These are phyloP conservation scores for Aethionema arabicum DNA, from an alignment of 345 rosid genomes.

Conservation along the genomic window DNA sequence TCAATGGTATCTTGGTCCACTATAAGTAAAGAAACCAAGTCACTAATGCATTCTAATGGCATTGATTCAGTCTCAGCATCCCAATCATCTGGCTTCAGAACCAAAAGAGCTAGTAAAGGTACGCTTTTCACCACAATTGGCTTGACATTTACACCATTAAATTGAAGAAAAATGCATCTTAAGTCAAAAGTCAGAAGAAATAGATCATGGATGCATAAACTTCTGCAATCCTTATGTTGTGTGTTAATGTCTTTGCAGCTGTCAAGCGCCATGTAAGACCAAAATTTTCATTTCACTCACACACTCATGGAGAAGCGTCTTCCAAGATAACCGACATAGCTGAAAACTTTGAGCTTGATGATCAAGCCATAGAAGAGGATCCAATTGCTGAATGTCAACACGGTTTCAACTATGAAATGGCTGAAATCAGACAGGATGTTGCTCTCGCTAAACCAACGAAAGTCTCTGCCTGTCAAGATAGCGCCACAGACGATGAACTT, in stretches of 20 bases:
- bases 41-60: constrained; percentile 39
- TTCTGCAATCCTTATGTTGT: constrained; percentile 10
- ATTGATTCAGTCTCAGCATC: constrained; percentile 38
- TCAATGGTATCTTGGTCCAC: constrained; percentile 36
- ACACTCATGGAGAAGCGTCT: constrained; percentile 35
- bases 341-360: constrained; percentile 37
- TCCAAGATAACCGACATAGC: constrained; percentile 39
- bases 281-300: constrained; percentile 54
- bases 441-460: constrained; percentile 30
- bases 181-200: constrained; percentile 3
- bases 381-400: constrained; percentile 33
- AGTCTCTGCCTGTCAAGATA: constrained; percentile 32
- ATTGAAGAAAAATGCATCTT: neutral
- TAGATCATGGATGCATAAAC: constrained; percentile 1
- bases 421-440: constrained; percentile 26
- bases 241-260: constrained; percentile 23
- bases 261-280: constrained; percentile 49
- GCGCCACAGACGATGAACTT: constrained; percentile 40
- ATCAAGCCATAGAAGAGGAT: constrained; percentile 30
- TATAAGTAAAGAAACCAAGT: constrained; percentile 42
- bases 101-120: constrained; percentile 49
- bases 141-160: neutral
- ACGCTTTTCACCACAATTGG: constrained; percentile 9
- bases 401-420: constrained; percentile 30
- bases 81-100: constrained; percentile 36